Evolutionary conservation across 75 land plant species (phyloP), one percentile per base, ranked within the genome.

Genomic region (Sequoia sempervirens): DNA sequence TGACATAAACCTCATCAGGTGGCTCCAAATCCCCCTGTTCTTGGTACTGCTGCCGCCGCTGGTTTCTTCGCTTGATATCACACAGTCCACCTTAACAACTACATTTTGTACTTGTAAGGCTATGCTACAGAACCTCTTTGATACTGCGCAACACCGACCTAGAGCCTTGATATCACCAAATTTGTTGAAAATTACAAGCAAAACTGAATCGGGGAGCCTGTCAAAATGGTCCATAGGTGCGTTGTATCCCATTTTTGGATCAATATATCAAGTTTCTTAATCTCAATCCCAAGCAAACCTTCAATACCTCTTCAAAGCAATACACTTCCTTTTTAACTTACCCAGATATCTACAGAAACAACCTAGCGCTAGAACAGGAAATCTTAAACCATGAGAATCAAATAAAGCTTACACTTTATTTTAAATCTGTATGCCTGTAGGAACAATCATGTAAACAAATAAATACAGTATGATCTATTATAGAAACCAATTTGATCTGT

Each of bases 21-120:
- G 85, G 70, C 84, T 82, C 32, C 86, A 83, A 46, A 90, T 80
- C 37, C 90, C 90, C 83, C 82, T 47, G 13, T 18, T 50, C 70
- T 58, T 81, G 15, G 17, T 30, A 54, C 47, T 43, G 30, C 15
- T 41, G 79, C 43, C 15, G 41, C 37, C 36, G 80, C 41, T 83
- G 46, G 79, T 52, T 43, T 84, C 87, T 70, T 86, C 87, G 9
- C 64, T 87, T 50, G 87, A 86, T 34, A 86, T 86, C 18, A 86
- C 87, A 75, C 87, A 86, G 86, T 86, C 87, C 18, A 86, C 87
- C 80, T 84, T 84, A 37, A 86, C 87, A n/a, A 84, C 86, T 23
- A 86, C 87, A 76, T 47, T 84, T 18, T 78, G 87, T 34, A 86
- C 87, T 76, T 41, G 72, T 34, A 78, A 52, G 54, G 46, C 87